Conservation (phyloP, 2,329 filamentous ascomycete genomes). For the Paecilomyces variotii region DNA sequence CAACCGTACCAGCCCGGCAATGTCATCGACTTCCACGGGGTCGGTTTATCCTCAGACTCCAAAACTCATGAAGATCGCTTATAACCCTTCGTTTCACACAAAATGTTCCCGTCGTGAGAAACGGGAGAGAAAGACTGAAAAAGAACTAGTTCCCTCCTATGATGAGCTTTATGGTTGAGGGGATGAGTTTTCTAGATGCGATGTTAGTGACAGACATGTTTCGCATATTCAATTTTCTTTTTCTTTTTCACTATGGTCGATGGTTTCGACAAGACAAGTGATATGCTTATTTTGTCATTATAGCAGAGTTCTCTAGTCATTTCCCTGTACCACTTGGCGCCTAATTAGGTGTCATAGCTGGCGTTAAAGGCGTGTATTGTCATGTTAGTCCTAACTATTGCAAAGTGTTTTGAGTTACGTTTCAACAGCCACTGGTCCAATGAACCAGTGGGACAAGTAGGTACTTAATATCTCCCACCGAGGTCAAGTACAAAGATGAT, state of each 20-base stretch:
- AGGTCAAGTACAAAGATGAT: no score
- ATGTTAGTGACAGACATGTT: neutral
- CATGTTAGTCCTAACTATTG: no score
- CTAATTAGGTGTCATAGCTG: neutral
- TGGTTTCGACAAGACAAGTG: no score
- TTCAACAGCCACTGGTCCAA: no score
- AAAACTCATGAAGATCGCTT: slow-evolving; percentile 5
- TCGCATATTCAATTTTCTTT: neutral
- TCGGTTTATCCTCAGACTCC: neutral
- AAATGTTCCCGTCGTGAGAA: slow-evolving; percentile 16
- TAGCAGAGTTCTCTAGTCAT: no score
- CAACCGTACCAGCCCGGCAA: neutral
- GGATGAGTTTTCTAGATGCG: no score
- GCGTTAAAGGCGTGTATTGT: no score
- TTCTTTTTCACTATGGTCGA: slow-evolving; percentile 1
- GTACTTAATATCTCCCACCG: no score
- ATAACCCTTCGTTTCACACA: slow-evolving; percentile 8
- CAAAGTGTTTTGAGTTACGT: no score
- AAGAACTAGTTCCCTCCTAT: slow-evolving; percentile 30
- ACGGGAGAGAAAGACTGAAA: slow-evolving; percentile 11
- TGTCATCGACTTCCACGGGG: neutral
- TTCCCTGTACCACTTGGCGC: neutral
- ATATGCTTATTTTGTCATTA: neutral
- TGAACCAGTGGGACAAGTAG: no score
- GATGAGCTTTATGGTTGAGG: slow-evolving; percentile 31